Evolutionary conservation across 805 yeast species (phyloP).

Genomic region (Ogataea ganodermae): DNA sequence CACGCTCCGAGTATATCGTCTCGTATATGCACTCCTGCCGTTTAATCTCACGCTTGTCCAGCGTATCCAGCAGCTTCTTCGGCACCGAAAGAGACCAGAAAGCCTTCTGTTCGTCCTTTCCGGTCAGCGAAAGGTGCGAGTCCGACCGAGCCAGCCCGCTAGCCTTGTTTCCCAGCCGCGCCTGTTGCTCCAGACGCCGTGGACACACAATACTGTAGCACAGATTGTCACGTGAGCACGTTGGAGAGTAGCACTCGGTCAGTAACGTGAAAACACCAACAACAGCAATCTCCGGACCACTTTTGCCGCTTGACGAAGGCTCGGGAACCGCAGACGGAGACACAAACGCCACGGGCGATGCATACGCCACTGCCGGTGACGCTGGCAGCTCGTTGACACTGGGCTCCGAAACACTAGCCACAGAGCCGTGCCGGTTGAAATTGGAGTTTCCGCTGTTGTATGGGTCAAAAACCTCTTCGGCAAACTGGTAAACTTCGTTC

Average conservation of each 20-base stretch:
- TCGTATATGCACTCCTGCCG: conserved; percentile 96
- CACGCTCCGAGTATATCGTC: conserved; percentile 89
- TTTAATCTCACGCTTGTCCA: conserved; percentile 83
- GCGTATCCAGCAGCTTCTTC: conserved; percentile 68
- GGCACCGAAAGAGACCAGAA: conserved; percentile 95
- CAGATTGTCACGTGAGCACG: conserved; percentile 83
- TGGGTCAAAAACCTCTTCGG: conserved; percentile 47
- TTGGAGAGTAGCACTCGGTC: conserved; percentile 95
- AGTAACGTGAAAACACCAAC: conserved; percentile 92
- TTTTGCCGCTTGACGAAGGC: background rate
- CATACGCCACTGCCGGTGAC: conserved; percentile 13
- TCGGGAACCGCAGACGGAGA: conserved; percentile 21
- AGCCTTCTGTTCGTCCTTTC: conserved; percentile 77
- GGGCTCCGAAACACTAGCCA: conserved; percentile 26
- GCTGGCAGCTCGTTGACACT: conserved; percentile 18
- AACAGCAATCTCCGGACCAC: conserved; percentile 38
- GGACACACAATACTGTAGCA: conserved; percentile 98
- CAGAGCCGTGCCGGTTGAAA: conserved; percentile 31
- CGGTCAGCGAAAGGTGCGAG: conserved; percentile 65
- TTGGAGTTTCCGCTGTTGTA: conserved; percentile 21
- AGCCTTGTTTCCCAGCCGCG: conserved; percentile 83
- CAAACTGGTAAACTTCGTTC: conserved; percentile 85
- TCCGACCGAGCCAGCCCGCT: conserved; percentile 80
- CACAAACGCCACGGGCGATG: conserved; percentile 8
- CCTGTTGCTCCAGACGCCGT: conserved; percentile 91